These are phyloP conservation scores for Catenaria anguillulae DNA, from an alignment of 371 early-diverging fungal species.

Conservation along the genomic window DNA sequence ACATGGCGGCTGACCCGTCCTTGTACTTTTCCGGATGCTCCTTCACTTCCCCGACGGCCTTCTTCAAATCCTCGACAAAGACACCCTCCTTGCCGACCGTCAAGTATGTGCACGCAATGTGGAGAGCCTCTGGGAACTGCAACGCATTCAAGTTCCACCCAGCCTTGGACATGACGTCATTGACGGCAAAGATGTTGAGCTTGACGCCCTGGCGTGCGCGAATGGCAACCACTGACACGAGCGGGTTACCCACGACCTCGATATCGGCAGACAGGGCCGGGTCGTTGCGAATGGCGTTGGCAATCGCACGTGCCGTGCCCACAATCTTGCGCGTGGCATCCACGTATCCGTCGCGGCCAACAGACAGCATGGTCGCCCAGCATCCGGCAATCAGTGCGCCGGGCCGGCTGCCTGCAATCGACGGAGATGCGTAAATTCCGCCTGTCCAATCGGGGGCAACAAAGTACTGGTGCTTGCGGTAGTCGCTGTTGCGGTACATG, in stretches of 20 bases:
- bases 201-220: conserved; percentile 29
- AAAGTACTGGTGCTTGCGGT: conserved; percentile 35
- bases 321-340: conserved; percentile 66
- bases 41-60: conserved; percentile 46
- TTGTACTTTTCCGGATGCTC: conserved; percentile 48
- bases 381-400: conserved; percentile 92
- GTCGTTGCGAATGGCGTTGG: conserved; percentile 31
- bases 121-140: conserved; percentile 78
- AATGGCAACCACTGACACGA: conserved; percentile 76
- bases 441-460: conserved; percentile 65
- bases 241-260: conserved; percentile 69
- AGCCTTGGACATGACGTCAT: conserved; percentile 51
- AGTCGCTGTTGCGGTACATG: conserved; percentile 62
- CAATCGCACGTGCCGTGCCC: conserved; percentile 51
- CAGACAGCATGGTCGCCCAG: conserved; percentile 81
- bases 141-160: conserved; percentile 81
- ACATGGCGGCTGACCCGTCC: conserved; percentile 66
- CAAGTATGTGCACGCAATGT: conserved; percentile 74
- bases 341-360: conserved; percentile 78
- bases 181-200: conserved; percentile 67
- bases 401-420: conserved; percentile 67
- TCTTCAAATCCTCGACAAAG: conserved; percentile 63
- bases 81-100: conserved; percentile 47
- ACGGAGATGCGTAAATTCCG: conserved; percentile 90
- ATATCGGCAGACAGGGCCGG: conserved; percentile 33